Evolutionary conservation across 1,284 basidiomycete genomes (phyloP).

Genomic region (Pyrrhoderma lamaoense): DNA sequence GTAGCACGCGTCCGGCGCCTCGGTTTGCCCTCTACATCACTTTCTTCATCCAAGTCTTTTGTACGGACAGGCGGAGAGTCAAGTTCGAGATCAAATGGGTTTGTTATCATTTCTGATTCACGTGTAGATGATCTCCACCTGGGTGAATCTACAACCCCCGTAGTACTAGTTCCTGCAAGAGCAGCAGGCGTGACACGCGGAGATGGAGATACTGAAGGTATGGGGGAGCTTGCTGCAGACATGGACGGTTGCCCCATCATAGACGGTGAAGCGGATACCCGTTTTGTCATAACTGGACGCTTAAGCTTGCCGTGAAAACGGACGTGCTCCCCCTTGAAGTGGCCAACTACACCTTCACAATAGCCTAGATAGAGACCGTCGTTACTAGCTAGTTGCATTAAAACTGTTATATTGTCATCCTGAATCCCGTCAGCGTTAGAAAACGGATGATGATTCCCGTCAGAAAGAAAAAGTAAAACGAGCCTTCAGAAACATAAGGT

Average conservation of each 20-base stretch:
- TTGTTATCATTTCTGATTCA: conserved; percentile 6
- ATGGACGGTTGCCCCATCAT: conserved; percentile 22
- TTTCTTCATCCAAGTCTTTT: not conserved
- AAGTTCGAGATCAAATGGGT: conserved; percentile 17
- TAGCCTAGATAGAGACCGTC: conserved; percentile 45
- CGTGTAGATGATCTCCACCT: not conserved
- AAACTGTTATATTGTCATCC: conserved; percentile 75
- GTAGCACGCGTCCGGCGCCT: conserved; percentile 1
- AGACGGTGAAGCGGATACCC: conserved; percentile 26
- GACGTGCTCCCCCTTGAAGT: conserved; percentile 65
- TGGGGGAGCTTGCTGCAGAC: conserved; percentile 21
- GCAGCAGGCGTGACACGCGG: conserved; percentile 5
- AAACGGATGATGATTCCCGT: not conserved
- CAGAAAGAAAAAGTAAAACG: conserved; percentile 20
- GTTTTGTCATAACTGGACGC: conserved; percentile 70
- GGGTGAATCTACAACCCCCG: not conserved
- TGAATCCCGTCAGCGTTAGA: conserved; percentile 25
- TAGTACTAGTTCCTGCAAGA: not conserved
- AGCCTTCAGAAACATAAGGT: conserved; percentile 85
- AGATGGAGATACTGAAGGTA: conserved; percentile 11
- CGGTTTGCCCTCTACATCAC: not conserved
- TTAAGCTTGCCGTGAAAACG: conserved; percentile 72
- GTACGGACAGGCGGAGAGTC: not conserved
- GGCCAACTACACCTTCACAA: conserved; percentile 88
- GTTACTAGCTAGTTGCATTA: conserved; percentile 60